These are phyloP conservation scores for Chaetomium globosum DNA, from an alignment of 2,329 filamentous ascomycete species.

Conservation along the genomic window DNA sequence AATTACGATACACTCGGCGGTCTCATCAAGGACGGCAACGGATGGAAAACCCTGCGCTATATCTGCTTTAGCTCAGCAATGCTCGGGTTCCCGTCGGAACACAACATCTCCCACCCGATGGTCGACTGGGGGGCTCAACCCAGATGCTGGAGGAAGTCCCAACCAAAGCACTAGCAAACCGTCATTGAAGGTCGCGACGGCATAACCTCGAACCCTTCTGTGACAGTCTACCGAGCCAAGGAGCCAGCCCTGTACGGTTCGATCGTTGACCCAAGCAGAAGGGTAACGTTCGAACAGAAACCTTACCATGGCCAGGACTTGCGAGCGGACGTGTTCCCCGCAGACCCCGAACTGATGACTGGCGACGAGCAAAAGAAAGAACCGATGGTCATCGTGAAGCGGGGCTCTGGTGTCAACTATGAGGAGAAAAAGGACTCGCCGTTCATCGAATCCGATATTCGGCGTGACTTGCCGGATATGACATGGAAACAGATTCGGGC, in stretches of 20 bases:
- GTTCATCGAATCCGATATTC: not conserved
- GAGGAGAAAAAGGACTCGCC: slow-evolving; percentile 14
- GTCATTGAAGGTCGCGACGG: slow-evolving; percentile 21
- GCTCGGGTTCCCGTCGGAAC: slow-evolving; percentile 7
- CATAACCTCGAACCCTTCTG: slow-evolving; percentile 11
- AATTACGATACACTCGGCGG: slow-evolving; percentile 13
- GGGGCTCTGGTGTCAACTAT: slow-evolving; percentile 14
- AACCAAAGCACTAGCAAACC: slow-evolving; percentile 15
- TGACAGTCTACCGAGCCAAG: slow-evolving; percentile 16
- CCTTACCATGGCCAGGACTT: not conserved
- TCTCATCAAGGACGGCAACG: slow-evolving; percentile 18
- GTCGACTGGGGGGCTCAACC: not conserved
- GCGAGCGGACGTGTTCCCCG: not conserved
- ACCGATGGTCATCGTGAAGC: slow-evolving; percentile 14
- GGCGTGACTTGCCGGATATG: too few relatives aligned
- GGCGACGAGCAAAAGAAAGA: slow-evolving; percentile 13
- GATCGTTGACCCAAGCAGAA: slow-evolving; percentile 3
- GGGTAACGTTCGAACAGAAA: slow-evolving; percentile 9
- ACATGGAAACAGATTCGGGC: too few relatives aligned
- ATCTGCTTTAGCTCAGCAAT: slow-evolving; percentile 11
- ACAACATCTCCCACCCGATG: not conserved
- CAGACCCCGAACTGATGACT: slow-evolving; percentile 18
- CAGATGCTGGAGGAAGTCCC: slow-evolving; percentile 10
- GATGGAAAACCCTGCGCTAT: slow-evolving; percentile 22
- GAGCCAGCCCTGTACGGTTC: slow-evolving; percentile 11